A percentile compares a stretch with the other conserved stretches of the same genome.
Conservation (phyloP, 495 filamentous ascomycete species). For the Aeminium ludgeri region DNA sequence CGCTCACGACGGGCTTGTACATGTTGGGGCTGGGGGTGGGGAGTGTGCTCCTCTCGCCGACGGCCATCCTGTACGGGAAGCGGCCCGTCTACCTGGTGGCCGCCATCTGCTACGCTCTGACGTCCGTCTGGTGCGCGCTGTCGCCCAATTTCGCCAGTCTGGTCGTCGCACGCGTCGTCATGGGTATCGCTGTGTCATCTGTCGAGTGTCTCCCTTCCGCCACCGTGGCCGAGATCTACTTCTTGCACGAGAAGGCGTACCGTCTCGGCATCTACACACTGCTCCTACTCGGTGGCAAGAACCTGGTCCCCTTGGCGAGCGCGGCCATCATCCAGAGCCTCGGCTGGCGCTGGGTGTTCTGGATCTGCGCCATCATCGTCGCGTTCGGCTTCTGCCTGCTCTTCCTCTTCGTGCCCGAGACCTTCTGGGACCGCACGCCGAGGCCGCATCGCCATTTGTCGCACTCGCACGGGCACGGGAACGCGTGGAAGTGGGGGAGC, state of each 20-base stretch:
- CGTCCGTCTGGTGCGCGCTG: slow-evolving; percentile 71
- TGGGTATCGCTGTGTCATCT: slow-evolving; percentile 73
- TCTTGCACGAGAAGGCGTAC: slow-evolving; percentile 85
- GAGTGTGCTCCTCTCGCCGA: slow-evolving; percentile 68
- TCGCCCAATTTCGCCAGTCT: slow-evolving; percentile 69
- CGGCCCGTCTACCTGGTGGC: slow-evolving; percentile 78
- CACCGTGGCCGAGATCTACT: slow-evolving; percentile 93
- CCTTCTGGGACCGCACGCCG: slow-evolving; percentile 86
- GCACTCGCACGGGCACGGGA: too few species aligned
- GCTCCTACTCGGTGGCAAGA: slow-evolving; percentile 80
- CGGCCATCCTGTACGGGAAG: slow-evolving; percentile 82
- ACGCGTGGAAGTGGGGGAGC: too few species aligned
- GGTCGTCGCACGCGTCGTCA: slow-evolving; percentile 66
- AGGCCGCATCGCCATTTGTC: too few species aligned
- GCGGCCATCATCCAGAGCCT: slow-evolving; percentile 65
- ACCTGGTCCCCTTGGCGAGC: slow-evolving; percentile 72
- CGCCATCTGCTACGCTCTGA: slow-evolving; percentile 55
- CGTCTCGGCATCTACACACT: slow-evolving; percentile 92
- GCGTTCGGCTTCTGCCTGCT: slow-evolving; percentile 55
- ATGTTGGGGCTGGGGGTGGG: slow-evolving; percentile 90
- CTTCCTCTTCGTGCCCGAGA: slow-evolving; percentile 89
- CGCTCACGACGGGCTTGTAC: slow-evolving; percentile 81
- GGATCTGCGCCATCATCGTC: slow-evolving; percentile 75
- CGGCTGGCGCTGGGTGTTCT: slow-evolving; percentile 46
- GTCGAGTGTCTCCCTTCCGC: slow-evolving; percentile 93